phyloP scores from a whole-genome alignment of 2,329 filamentous ascomycete species.

The Pestalotiopsis sp. region DNA sequence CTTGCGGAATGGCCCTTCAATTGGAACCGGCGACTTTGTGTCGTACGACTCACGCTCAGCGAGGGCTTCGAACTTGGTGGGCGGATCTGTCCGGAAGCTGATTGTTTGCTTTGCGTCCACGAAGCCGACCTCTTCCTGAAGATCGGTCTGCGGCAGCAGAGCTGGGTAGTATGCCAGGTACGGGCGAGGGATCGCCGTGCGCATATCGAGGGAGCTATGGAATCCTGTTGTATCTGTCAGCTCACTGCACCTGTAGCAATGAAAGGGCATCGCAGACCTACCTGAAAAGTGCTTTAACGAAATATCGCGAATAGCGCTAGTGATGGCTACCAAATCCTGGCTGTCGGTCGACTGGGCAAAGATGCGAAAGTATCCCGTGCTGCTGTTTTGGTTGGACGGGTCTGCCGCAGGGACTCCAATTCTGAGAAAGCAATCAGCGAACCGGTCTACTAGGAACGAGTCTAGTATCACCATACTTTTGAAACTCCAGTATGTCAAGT shows the following conservation, averaged over 20 bases:
- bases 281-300: slow-evolving; percentile 7
- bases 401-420: slow-evolving; percentile 27
- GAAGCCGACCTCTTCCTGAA: not conserved
- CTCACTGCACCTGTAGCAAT: not conserved
- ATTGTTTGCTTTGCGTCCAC: not conserved
- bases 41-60: not conserved
- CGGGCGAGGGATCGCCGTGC: not conserved
- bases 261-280: not conserved
- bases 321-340: slow-evolving; percentile 17
- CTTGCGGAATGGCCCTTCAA: not conserved
- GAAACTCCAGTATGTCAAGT: slow-evolving; percentile 30
- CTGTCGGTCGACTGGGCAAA: slow-evolving; percentile 40
- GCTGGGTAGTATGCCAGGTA: slow-evolving; percentile 3
- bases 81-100: not conserved
- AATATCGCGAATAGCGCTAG: not conserved
- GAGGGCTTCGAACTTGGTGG: not conserved
- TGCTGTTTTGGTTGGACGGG: slow-evolving; percentile 31
- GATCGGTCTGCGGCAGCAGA: not conserved
- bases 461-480: slow-evolving; percentile 22
- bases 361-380: slow-evolving; percentile 37
- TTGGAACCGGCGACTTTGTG: not conserved
- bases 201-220: not conserved
- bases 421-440: slow-evolving; percentile 28
- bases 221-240: not conserved
- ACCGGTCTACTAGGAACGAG: slow-evolving; percentile 10